These are phyloP conservation scores for Spergularia bocconei DNA, from an alignment of 148 eudicot species.

Conservation along the genomic window DNA sequence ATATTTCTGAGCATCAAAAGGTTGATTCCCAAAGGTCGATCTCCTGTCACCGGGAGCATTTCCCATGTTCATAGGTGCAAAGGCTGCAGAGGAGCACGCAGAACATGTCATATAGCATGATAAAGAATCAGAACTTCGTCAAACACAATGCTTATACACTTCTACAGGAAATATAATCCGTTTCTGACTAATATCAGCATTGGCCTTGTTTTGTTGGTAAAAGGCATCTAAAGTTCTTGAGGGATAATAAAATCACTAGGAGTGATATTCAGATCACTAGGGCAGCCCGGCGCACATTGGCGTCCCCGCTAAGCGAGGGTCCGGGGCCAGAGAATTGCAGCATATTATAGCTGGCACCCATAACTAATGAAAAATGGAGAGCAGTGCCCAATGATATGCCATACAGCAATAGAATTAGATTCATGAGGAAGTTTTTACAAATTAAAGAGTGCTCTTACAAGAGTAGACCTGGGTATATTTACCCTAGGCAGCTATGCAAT, in stretches of 20 bases:
- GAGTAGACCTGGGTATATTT: neutral
- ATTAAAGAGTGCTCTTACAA: neutral
- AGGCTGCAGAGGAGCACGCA: constrained; percentile 57
- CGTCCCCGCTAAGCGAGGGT: no score
- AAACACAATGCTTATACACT: neutral
- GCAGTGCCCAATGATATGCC: no score
- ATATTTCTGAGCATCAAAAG: constrained; percentile 63
- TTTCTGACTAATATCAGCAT: neutral
- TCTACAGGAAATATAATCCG: neutral
- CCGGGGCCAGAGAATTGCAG: no score
- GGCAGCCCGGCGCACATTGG: no score
- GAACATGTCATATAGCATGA: constrained; percentile 12
- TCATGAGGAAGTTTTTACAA: neutral
- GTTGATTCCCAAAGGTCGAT: constrained; percentile 41
- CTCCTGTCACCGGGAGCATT: constrained; percentile 35
- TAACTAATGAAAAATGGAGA: no score
- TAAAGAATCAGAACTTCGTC: neutral
- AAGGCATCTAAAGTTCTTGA: neutral
- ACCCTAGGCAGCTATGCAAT: neutral
- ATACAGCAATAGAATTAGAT: neutral
- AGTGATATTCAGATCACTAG: no score
- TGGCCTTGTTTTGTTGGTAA: neutral
- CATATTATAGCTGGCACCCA: no score
- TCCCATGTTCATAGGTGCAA: constrained; percentile 79
- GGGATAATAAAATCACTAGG: neutral